Conservation (phyloP, 2,329 filamentous ascomycete species). For the Dissoconium aciculare region DNA sequence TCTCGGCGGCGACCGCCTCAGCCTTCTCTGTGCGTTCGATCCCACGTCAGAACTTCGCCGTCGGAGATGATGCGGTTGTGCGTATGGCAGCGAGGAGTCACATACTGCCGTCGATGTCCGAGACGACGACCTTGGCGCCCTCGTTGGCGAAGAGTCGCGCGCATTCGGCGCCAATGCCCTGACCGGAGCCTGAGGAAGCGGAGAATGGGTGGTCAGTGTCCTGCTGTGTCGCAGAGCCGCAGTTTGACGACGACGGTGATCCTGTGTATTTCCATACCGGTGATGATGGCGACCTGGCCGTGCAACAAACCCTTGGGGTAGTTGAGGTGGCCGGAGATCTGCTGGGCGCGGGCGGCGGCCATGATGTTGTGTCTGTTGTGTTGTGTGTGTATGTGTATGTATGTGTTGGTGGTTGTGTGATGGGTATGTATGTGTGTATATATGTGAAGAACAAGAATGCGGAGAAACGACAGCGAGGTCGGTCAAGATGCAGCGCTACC, state of each 20-base stretch:
- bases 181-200: slow-evolving; percentile 46
- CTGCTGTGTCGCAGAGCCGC: too few species aligned
- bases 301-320: slow-evolving; percentile 65
- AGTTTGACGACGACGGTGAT: too few species aligned
- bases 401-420: too few species aligned
- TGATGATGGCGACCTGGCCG: slow-evolving; percentile 76
- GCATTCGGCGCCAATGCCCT: slow-evolving; percentile 77
- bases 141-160: slow-evolving; percentile 70
- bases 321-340: slow-evolving; percentile 67
- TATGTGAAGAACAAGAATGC: too few species aligned
- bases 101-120: slow-evolving; percentile 64
- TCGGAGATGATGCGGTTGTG: too few species aligned
- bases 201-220: slow-evolving; percentile 5
- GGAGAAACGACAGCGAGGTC: too few species aligned
- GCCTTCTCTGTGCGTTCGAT: slow-evolving; percentile 60
- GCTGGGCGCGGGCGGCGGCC: slow-evolving; percentile 35
- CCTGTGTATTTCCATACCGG: too few species aligned
- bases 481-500: too few species aligned
- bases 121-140: slow-evolving; percentile 68
- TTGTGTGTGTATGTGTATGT: neutral
- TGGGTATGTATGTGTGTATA: too few species aligned
- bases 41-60: too few species aligned
- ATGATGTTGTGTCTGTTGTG: slow-evolving; percentile 9
- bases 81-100: too few species aligned
- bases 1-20: slow-evolving; percentile 49